Evolutionary conservation across 2,329 filamentous ascomycete genomes (phyloP).

Genomic region (Aureobasidium sp.): DNA sequence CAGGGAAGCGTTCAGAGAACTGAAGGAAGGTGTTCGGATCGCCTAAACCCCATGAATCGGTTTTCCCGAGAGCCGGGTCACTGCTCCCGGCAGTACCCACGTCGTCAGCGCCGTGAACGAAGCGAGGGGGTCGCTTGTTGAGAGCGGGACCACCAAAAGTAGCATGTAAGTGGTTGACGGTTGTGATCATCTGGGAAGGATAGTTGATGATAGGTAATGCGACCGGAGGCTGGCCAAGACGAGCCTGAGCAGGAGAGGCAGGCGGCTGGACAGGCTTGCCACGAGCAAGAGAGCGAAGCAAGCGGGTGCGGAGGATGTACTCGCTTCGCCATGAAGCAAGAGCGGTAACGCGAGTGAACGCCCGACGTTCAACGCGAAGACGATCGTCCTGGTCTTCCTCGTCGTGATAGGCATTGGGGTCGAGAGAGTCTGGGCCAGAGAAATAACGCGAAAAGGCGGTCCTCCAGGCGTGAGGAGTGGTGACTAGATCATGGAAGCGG

Average conservation of each 20-base stretch:
- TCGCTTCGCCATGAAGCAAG: slow-evolving; percentile 94
- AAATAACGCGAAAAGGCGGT: slow-evolving; percentile 89
- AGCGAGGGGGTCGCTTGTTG: slow-evolving; percentile 63
- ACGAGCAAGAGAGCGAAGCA: slow-evolving; percentile 70
- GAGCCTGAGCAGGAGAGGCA: slow-evolving; percentile 43
- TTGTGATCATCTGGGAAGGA: slow-evolving; percentile 70
- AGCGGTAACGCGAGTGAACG: slow-evolving; percentile 72
- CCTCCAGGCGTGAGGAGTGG: slow-evolving; percentile 86
- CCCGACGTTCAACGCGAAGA: slow-evolving; percentile 63
- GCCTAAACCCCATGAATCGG: slow-evolving; percentile 72
- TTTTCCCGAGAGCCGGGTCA: slow-evolving; percentile 66
- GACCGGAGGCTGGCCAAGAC: slow-evolving; percentile 51
- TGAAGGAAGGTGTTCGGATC: slow-evolving; percentile 69
- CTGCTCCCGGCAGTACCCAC: slow-evolving; percentile 70
- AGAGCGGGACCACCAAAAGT: slow-evolving; percentile 54
- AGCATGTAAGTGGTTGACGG: slow-evolving; percentile 71
- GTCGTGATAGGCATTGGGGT: slow-evolving; percentile 30
- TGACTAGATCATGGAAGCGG: slow-evolving; percentile 78
- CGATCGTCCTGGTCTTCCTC: slow-evolving; percentile 40
- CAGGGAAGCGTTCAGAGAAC: slow-evolving; percentile 67
- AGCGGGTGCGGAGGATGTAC: slow-evolving; percentile 77
- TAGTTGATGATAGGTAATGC: slow-evolving; percentile 72
- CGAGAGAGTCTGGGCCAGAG: slow-evolving; percentile 58
- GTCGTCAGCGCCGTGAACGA: slow-evolving; percentile 76
- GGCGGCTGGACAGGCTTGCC: slow-evolving; percentile 62